phyloP scores from a whole-genome alignment of 2,329 filamentous ascomycete genomes.

The Sporothrix inflata region DNA sequence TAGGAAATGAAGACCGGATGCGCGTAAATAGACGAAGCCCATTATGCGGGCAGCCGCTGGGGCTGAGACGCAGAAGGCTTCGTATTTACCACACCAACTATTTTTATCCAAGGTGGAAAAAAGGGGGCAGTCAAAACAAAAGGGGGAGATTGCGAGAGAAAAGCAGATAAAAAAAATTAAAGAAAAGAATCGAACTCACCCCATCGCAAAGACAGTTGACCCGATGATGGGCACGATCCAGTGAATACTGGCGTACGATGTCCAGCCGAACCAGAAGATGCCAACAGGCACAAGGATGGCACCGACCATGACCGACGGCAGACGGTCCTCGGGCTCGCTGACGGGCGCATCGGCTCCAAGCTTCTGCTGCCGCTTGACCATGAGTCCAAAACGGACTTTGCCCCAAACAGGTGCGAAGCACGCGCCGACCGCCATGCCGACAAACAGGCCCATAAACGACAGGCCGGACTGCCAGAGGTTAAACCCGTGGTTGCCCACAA shows the following conservation, averaged over 20 bases:
- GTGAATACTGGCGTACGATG: constrained; percentile 72
- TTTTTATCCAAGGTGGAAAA: constrained; percentile 18
- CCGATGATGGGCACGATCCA: constrained; percentile 79
- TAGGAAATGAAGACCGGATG: neutral
- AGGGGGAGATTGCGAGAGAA: neutral
- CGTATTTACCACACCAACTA: constrained; percentile 16
- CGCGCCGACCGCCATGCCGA: constrained; percentile 69
- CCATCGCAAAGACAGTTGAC: constrained; percentile 69
- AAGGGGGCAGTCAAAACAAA: neutral
- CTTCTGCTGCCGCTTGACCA: constrained; percentile 55
- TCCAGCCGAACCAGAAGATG: constrained; percentile 89
- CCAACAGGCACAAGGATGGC: constrained; percentile 76
- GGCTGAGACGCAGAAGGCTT: constrained; percentile 18
- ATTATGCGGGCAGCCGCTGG: constrained; percentile 19
- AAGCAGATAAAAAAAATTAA: neutral
- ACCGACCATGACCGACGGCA: constrained; percentile 76
- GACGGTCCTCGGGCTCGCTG: constrained; percentile 83
- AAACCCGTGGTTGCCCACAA: constrained; percentile 73
- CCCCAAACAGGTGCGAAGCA: constrained; percentile 68
- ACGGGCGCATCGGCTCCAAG: constrained; percentile 54
- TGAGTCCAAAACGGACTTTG: constrained; percentile 60
- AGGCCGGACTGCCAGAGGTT: constrained; percentile 79
- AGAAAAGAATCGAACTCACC: constrained; percentile 51
- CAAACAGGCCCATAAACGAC: constrained; percentile 71
- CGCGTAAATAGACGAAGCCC: constrained; percentile 7